Evolutionary conservation across 257 asterid genomes (phyloP).

Genomic region (Parsonsia alboflavescens): DNA sequence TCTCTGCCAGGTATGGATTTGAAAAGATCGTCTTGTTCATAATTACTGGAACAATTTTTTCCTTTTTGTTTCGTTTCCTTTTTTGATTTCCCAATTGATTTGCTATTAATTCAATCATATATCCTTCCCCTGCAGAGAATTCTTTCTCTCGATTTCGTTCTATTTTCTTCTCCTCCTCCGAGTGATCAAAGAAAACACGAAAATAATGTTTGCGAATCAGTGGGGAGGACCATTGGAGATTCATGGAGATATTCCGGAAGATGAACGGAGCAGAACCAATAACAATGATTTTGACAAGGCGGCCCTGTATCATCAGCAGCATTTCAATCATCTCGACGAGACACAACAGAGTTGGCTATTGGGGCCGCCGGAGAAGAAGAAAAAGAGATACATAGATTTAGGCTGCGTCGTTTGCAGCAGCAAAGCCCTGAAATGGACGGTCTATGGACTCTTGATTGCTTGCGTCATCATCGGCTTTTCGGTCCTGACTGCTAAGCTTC

Average conservation of each 20-base stretch:
- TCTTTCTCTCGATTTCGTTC: background rate
- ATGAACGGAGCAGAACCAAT: conserved; percentile 40
- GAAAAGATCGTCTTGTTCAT: background rate
- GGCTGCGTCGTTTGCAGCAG: conserved; percentile 66
- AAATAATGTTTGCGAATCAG: conserved; percentile 64
- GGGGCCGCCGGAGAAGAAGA: conserved; percentile 64
- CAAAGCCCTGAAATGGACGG: conserved; percentile 49
- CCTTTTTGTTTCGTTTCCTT: background rate
- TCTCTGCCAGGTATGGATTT: background rate
- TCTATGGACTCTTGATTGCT: conserved; percentile 27
- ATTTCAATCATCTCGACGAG: conserved; percentile 45
- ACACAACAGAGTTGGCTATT: conserved; percentile 88
- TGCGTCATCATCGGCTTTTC: conserved; percentile 61
- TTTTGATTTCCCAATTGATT: too few relatives aligned
- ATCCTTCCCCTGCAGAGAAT: too few relatives aligned
- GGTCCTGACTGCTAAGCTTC: conserved; percentile 35
- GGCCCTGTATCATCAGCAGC: conserved; percentile 36
- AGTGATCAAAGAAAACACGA: background rate
- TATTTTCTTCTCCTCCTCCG: background rate
- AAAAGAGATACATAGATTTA: conserved; percentile 68
- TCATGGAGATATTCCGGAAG: conserved; percentile 34
- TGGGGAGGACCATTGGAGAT: conserved; percentile 94
- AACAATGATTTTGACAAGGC: conserved; percentile 63
- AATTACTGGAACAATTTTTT: too few relatives aligned
- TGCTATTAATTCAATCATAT: too few relatives aligned